Base-by-base conservation (phyloP, 2,329 filamentous ascomycete genomes). In the Aspergillus calidoustus region DNA sequence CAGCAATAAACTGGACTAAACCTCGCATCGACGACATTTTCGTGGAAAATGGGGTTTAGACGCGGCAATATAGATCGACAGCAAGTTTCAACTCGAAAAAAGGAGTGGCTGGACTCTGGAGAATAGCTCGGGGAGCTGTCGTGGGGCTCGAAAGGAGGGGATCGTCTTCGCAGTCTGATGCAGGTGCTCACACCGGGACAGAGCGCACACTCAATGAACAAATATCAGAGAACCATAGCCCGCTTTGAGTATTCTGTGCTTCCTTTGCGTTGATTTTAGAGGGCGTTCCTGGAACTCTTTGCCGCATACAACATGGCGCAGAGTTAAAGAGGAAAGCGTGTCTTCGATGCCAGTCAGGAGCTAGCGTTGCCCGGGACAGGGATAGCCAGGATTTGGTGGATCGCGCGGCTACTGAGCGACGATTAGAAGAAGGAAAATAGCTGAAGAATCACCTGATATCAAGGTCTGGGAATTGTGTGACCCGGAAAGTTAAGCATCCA, bases 1-100 rank as follows among this genome's bases (percentile, higher is more conserved):
- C 95, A 64, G 95, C 95, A 77, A 99, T 99, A 82, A 99, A 99
- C 77, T 97, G 96, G 52, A 99, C 95, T 69, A 99, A 84, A 30
- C 95, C 94, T 79, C 80, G 79, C 81, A 83, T 83, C 22, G 81
- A 82, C 67, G 78, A 79, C 78, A 80, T 80, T 53, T 46, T 72
- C 67, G 51, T 54, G 34, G 19, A 30, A 15, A 9, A 30, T 51
- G 38, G 13, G 25, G 3, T 19, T 9, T 43, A 19, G n/a, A 9
- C 31, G 55, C 28, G 23, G 38, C 9, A 15, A 51, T 31, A 5
- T 13, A 15, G 6, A n/a, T 9, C 22, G 9, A 38, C n/a, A 7
- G 28, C 31, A 19, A 3, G 47, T 30, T 38, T 7, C 9, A 31
- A 31, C 43, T 51, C 15, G 22, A 44, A n/a, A 44, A n/a, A 41